Conservation (phyloP, 1,284 basidiomycete genomes). For the Pholiota adiposa region DNA sequence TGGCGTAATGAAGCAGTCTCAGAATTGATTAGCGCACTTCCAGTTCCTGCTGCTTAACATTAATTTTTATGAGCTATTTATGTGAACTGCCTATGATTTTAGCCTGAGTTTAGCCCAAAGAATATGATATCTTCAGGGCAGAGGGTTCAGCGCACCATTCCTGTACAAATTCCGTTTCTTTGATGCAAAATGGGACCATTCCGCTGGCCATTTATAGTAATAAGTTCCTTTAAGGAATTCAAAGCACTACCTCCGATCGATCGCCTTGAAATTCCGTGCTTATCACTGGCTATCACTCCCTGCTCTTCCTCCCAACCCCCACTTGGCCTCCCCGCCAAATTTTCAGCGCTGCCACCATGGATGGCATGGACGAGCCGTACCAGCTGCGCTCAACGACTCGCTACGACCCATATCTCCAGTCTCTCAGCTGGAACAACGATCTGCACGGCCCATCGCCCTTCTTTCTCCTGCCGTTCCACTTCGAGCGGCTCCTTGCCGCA, state of each 20-base stretch:
- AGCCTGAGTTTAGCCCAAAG: too few species aligned
- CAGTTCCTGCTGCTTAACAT: too few species aligned
- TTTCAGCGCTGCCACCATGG: not conserved
- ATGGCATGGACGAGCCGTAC: conserved; percentile 25
- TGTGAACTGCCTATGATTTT: too few species aligned
- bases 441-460: conserved; percentile 56
- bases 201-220: not conserved
- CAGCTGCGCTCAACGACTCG: conserved; percentile 60
- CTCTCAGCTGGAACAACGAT: conserved; percentile 59
- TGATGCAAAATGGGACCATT: not conserved
- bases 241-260: not conserved
- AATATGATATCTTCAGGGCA: too few species aligned
- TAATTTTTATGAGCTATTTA: too few species aligned
- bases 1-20: too few species aligned
- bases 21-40: too few species aligned
- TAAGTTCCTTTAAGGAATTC: not conserved
- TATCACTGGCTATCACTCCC: not conserved
- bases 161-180: not conserved
- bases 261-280: not conserved
- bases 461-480: conserved; percentile 61
- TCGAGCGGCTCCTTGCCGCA: conserved; percentile 57
- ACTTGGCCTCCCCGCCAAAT: not conserved
- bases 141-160: not conserved
- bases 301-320: not conserved
- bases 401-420: conserved; percentile 55